Base-by-base conservation (phyloP, 1,139 yeast genomes). In the Taiozyma sp. region DNA sequence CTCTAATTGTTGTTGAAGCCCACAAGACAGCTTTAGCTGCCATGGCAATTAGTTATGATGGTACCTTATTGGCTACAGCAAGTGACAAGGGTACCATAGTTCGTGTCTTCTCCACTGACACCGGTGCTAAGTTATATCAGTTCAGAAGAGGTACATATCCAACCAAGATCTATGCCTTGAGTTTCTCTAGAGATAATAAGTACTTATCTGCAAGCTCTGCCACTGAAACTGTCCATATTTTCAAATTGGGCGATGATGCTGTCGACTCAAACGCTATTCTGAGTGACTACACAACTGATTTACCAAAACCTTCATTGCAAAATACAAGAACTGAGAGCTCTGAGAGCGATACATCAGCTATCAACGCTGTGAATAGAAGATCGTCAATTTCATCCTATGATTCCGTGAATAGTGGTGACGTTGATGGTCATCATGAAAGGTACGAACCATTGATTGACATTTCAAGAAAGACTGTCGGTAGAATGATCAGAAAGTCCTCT, bases 81-180 rank as follows among this genome's bases (percentile, higher is more conserved):
- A 88, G 97, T 19, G 96, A 89, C 58, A 90, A 90, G 64, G 99
- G 99, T 5, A 93, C 99, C 0, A 89, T 93, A 44, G 82, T 93
- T 2, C 74, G 99, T 52, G 88, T 93, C 2, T 93, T 93, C 62
- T 76, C 85, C n/a, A 89, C 89, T 1, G 86, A 85, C 29, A 79
- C 88, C 0, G 98, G 97, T 0, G 76, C 81, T 22, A 88, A 91
- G 62, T 70, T 91, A 47, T 89, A 81, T 63, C 98, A 93, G 67
- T 93, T 93, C 68, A 76, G 99, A 59, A 77, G 98, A 63, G 99
- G 99, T 1, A 88, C 97, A 1, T 91, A 91, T 64, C 95, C 96
- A 4, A 86, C 98, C 7, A 83, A 78, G 61, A 89, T 93, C n/a
- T 86, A 84, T 63, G 85, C 96, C 2, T 75, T 93, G 56, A 79